phyloP scores from a whole-genome alignment of 148 eudicot species.

The Polygonum aviculare region DNA sequence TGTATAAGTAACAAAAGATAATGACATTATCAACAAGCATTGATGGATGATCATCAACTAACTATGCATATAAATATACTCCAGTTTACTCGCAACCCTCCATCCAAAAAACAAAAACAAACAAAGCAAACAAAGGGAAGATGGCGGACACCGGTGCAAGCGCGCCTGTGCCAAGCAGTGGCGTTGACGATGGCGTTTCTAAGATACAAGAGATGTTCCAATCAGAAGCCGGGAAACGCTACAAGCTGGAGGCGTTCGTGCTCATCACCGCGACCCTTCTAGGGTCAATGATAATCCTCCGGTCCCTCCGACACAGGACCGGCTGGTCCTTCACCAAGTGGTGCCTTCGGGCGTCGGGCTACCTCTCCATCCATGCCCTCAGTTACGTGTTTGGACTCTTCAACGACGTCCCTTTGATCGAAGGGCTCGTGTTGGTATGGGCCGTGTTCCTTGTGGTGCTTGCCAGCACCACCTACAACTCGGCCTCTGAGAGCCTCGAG shows the following conservation, averaged over 20 bases:
- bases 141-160: not conserved
- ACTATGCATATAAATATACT: no score
- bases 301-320: not conserved
- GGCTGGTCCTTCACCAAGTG: not conserved
- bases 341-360: not conserved
- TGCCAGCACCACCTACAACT: not conserved
- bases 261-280: not conserved
- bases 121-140: no score
- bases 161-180: not conserved
- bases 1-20: no score
- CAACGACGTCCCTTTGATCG: not conserved
- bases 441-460: not conserved
- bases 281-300: not conserved
- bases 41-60: no score
- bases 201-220: not conserved
- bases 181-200: not conserved
- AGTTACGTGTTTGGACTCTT: not conserved
- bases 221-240: not conserved
- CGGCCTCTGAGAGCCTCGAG: not conserved
- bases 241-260: not conserved
- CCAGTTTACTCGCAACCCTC: no score
- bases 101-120: no score
- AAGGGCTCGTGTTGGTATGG: not conserved
- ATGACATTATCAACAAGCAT: no score
- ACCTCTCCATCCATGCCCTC: not conserved